Evolutionary conservation across 208 protist species (phyloP), one percentile per base, ranked within the genome.

Genomic region (Plasmodiophora brassicae): DNA sequence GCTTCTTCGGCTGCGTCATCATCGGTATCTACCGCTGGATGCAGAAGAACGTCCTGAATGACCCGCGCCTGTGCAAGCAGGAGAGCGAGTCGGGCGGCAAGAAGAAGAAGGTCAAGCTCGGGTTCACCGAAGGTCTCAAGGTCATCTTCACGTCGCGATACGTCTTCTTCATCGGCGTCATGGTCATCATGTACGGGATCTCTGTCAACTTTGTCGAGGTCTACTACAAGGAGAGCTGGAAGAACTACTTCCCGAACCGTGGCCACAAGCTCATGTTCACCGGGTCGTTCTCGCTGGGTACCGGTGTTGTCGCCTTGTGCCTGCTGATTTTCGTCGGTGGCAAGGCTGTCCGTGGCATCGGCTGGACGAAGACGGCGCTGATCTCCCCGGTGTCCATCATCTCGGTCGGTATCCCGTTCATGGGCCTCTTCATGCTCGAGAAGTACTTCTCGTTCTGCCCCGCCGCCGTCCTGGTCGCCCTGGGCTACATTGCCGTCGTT

Each of bases 301-400:
- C 5, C n/a, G 65, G 65, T 38, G 41, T 32, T 38, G 20, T 32
- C 41, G 5, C 65, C 65, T 32, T 78, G 65, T 78, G 32, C n/a
- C 65, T 78, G 10, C 65, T 78, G 5, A 78, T 32, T 32, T 78
- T 5, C n/a, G 41, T 78, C 65, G 65, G 65, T 38, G 65, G 65
- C n/a, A 78, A 78, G n/a, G 5, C 65, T 78, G 41, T 78, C n/a
- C 65, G 65, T 32, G n/a, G 10, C n/a, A 36, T 78, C 5, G 65
- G 65, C 5, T 78, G 65, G 65, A 78, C 65, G 32, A 78, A 78
- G 65, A 78, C 65, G 32, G 65, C 65, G 32, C n/a, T 78, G 65
- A 78, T 78, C n/a, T 44, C 65, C n/a, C 65, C 65, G 32, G n/a
- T 78, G 10, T 14, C n/a, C 65, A 5, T 78, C 14, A 78, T 78